Evolutionary conservation across 192 early-diverging fungal species (phyloP).

Genomic region (Glomus cerebriforme): DNA sequence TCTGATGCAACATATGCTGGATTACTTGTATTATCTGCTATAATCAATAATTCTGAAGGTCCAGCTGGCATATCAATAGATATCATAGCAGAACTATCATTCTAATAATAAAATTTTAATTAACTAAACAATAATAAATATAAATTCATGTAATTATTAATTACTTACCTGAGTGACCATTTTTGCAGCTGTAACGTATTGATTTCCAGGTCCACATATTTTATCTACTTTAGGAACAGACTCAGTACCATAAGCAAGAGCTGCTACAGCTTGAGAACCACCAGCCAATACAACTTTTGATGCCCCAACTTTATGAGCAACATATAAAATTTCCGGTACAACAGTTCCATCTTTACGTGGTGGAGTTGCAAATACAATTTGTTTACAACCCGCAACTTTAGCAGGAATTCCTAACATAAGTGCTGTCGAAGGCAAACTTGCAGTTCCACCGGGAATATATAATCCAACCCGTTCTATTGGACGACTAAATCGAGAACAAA

Average conservation of each 20-base stretch:
- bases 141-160: neutral
- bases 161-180: conserved; percentile 81
- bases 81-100: conserved; percentile 90
- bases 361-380: conserved; percentile 96
- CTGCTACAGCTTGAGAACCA: conserved; percentile 97
- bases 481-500: conserved; percentile 89
- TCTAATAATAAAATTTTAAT: conserved; percentile 47
- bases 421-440: conserved; percentile 92
- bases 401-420: conserved; percentile 98
- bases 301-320: conserved; percentile 97
- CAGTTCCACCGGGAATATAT: conserved; percentile 98
- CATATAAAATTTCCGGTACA: conserved; percentile 96
- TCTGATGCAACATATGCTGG: conserved; percentile 95
- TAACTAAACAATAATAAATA: conserved; percentile 3
- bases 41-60: conserved; percentile 98
- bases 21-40: conserved; percentile 83
- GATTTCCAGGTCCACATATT: conserved; percentile 99
- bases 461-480: conserved; percentile 97
- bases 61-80: conserved; percentile 99
- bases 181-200: conserved; percentile 99
- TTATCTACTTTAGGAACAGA: conserved; percentile 98
- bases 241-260: conserved; percentile 98
- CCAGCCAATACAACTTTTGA: conserved; percentile 88
- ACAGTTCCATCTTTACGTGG: conserved; percentile 89
- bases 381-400: conserved; percentile 91